phyloP scores from a whole-genome alignment of 768 basidiomycete species.

The Xerocomellus amylosporus region DNA sequence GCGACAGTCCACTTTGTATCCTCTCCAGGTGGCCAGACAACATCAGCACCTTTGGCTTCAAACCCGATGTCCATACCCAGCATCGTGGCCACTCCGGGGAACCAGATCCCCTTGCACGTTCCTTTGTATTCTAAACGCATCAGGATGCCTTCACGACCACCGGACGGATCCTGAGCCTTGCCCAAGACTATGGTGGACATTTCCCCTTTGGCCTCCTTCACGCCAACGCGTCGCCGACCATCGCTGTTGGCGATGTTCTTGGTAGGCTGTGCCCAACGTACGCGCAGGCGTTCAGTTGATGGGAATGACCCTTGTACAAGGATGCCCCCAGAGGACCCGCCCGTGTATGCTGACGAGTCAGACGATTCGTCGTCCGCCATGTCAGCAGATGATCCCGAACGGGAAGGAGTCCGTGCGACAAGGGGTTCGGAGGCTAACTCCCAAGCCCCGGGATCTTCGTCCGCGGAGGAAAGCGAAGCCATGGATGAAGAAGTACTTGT shows the following conservation, averaged over 20 bases:
- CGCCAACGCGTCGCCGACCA: constrained; percentile 65
- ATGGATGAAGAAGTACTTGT: constrained; percentile 54
- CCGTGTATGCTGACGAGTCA: constrained; percentile 55
- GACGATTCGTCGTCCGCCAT: constrained; percentile 83
- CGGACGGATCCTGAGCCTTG: constrained; percentile 38
- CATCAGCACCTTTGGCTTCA: constrained; percentile 64
- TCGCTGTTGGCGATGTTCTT: constrained; percentile 46
- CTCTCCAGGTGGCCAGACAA: constrained; percentile 58
- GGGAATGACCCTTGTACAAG: constrained; percentile 77
- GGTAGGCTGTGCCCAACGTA: constrained; percentile 74
- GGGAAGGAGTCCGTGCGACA: constrained; percentile 57
- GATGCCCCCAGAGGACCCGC: constrained; percentile 56
- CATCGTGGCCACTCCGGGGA: constrained; percentile 77
- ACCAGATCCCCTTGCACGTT: constrained; percentile 76
- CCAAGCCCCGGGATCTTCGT: constrained; percentile 68
- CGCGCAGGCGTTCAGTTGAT: constrained; percentile 68
- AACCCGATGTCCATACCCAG: constrained; percentile 75
- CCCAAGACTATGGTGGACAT: constrained; percentile 62
- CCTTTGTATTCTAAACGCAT: constrained; percentile 71
- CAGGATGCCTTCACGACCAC: constrained; percentile 49
- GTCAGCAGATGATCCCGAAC: constrained; percentile 60
- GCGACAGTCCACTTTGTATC: constrained; percentile 56
- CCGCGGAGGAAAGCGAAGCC: constrained; percentile 73
- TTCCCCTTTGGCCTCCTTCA: constrained; percentile 64
- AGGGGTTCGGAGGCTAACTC: constrained; percentile 75